A percentile compares a stretch with the other conserved stretches of the same genome.
phyloP scores from a whole-genome alignment of 2,329 filamentous ascomycete genomes.

The Alternaria atra region DNA sequence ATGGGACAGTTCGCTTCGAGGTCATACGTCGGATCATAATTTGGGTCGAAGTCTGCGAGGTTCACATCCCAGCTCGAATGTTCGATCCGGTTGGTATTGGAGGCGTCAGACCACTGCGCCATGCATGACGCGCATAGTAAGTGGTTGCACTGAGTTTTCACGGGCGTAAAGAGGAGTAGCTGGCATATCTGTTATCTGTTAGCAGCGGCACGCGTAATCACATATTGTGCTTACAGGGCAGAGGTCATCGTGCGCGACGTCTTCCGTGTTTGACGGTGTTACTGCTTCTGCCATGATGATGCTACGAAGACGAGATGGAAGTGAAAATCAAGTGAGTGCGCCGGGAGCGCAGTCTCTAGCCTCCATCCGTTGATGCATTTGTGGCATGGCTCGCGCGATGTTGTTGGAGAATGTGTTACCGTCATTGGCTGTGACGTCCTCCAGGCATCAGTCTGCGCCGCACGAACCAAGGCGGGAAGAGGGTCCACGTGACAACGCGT shows the following conservation, averaged over 20 bases:
- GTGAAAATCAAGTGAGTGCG: not conserved
- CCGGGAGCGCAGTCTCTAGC: not conserved
- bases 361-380: not conserved
- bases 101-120: conserved; percentile 57
- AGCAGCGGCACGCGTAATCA: not conserved
- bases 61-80: conserved; percentile 52
- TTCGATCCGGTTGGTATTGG: conserved; percentile 46
- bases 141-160: conserved; percentile 55
- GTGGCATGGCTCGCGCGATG: not conserved
- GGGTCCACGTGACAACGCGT: conserved; percentile 11
- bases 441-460: conserved; percentile 13
- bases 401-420: not conserved
- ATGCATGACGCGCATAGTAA: conserved; percentile 58
- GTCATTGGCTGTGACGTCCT: conserved; percentile 10
- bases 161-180: conserved; percentile 54
- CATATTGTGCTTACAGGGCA: conserved; percentile 45
- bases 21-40: conserved; percentile 37
- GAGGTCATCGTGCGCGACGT: conserved; percentile 53
- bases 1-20: conserved; percentile 57
- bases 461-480: conserved; percentile 6
- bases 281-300: conserved; percentile 10
- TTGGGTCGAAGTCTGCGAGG: conserved; percentile 51
- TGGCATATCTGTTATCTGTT: conserved; percentile 50
- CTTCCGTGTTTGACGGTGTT: conserved; percentile 11
- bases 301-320: not conserved